Conservation (phyloP, 1,139 yeast genomes). For the Yamadazyma membranifaciens region DNA sequence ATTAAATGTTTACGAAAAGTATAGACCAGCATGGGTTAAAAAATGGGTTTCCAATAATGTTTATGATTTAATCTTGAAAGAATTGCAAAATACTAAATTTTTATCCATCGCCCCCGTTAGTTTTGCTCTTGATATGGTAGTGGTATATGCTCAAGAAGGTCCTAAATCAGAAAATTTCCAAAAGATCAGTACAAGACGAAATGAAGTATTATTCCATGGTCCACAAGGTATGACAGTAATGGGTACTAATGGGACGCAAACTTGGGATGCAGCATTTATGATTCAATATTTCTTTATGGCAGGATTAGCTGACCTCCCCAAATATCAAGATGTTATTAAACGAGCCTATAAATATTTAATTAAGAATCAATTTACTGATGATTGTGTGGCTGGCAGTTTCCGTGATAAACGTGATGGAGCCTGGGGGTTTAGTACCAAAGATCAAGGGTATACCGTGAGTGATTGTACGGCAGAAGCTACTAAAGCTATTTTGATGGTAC, state of each 20-base stretch:
- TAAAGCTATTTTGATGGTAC: slow-evolving; percentile 91
- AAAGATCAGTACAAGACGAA: slow-evolving; percentile 57
- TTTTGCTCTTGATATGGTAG: slow-evolving; percentile 80
- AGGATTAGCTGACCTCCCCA: slow-evolving; percentile 71
- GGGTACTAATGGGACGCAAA: slow-evolving; percentile 98
- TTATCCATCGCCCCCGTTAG: slow-evolving; percentile 93
- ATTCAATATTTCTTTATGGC: slow-evolving; percentile 80
- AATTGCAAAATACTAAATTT: slow-evolving; percentile 73
- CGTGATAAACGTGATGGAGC: slow-evolving; percentile 89
- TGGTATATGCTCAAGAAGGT: slow-evolving; percentile 69
- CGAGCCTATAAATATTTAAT: slow-evolving; percentile 70
- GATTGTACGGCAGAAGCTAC: slow-evolving; percentile 97
- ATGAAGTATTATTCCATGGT: slow-evolving; percentile 80
- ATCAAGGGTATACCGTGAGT: slow-evolving; percentile 94
- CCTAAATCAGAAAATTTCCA: slow-evolving; percentile 59
- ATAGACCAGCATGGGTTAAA: slow-evolving; percentile 74
- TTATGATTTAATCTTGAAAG: slow-evolving; percentile 68
- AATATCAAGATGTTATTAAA: slow-evolving; percentile 61
- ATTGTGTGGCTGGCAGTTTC: slow-evolving; percentile 74
- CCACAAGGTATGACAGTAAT: slow-evolving; percentile 89
- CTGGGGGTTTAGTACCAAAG: slow-evolving; percentile 95
- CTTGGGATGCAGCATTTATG: slow-evolving; percentile 94
- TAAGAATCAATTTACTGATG: slow-evolving; percentile 80
- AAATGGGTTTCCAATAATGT: slow-evolving; percentile 51
- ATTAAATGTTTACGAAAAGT: slow-evolving; percentile 64